Conservation (phyloP, 352 stramenopile genomes). For the Phytophthora europaea region DNA sequence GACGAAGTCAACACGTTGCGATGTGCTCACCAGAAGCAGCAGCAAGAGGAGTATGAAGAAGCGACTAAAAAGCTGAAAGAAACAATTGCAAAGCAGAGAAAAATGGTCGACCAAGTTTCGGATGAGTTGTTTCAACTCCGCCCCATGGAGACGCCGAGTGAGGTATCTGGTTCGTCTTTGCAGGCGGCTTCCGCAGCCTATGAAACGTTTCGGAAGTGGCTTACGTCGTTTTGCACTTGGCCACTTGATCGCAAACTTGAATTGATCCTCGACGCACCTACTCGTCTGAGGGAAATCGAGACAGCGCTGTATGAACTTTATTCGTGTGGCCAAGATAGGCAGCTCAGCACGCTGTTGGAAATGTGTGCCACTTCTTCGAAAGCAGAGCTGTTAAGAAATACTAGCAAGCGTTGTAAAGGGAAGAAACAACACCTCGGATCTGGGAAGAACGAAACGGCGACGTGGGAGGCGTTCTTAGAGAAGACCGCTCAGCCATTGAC, state of each 20-base stretch:
- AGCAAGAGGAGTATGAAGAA: constrained; percentile 17
- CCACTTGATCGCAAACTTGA: constrained; percentile 26
- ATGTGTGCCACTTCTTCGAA: constrained; percentile 30
- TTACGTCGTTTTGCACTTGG: constrained; percentile 7
- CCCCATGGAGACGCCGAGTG: not conserved
- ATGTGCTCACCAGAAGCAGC: constrained; percentile 11
- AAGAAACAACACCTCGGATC: constrained; percentile 3
- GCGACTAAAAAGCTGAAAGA: constrained; percentile 6
- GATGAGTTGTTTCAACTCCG: constrained; percentile 24
- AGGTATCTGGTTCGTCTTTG: not conserved
- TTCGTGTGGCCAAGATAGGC: not conserved
- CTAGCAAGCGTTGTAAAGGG: not conserved
- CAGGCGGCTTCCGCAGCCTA: constrained; percentile 6
- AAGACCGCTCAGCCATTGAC: constrained; percentile 24
- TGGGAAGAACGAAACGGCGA: not conserved
- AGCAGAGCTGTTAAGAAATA: not conserved
- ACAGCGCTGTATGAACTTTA: constrained; percentile 18
- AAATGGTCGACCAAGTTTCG: constrained; percentile 12
- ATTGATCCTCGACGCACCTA: constrained; percentile 22
- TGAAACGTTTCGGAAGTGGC: constrained; percentile 30
- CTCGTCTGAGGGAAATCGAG: constrained; percentile 17
- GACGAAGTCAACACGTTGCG: constrained; percentile 27
- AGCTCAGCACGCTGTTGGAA: constrained; percentile 13
- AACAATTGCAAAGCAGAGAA: constrained; percentile 26
- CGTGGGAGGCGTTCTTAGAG: constrained; percentile 18